phyloP scores from a whole-genome alignment of 2,329 filamentous ascomycete genomes.

The Eutypella sp. region DNA sequence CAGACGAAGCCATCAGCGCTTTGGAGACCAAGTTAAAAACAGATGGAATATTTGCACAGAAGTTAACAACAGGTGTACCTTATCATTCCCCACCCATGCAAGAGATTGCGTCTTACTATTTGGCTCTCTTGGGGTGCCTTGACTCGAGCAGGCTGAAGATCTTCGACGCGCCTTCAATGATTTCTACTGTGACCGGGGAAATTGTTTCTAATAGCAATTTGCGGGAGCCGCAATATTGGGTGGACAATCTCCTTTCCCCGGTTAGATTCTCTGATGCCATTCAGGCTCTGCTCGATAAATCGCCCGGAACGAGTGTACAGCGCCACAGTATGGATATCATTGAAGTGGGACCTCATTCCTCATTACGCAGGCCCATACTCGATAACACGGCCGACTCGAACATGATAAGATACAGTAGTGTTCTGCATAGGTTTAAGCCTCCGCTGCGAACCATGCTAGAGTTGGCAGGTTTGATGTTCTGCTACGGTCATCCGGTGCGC shows the following conservation, averaged over 20 bases:
- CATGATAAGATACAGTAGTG: slow-evolving; percentile 14
- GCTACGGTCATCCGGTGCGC: slow-evolving; percentile 17
- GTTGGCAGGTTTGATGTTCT: slow-evolving; percentile 20
- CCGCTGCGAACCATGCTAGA: slow-evolving; percentile 17
- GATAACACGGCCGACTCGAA: slow-evolving; percentile 20
- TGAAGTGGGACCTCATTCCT: slow-evolving; percentile 27
- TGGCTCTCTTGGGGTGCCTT: slow-evolving; percentile 7
- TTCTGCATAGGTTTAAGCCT: slow-evolving; percentile 13
- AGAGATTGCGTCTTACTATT: slow-evolving; percentile 5
- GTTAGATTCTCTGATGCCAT: not conserved
- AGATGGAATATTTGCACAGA: slow-evolving; percentile 13
- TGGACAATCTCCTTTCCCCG: not conserved
- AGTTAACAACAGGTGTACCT: slow-evolving; percentile 14
- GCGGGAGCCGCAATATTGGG: not conserved
- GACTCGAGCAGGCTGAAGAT: not conserved
- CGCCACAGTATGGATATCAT: slow-evolving; percentile 19
- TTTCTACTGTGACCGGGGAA: slow-evolving; percentile 1
- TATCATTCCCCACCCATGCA: slow-evolving; percentile 13
- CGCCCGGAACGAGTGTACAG: slow-evolving; percentile 19
- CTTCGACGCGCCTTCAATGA: not conserved
- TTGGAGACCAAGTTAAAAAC: slow-evolving; percentile 9
- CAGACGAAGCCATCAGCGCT: slow-evolving; percentile 8
- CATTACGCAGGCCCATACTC: slow-evolving; percentile 23
- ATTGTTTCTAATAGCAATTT: not conserved
- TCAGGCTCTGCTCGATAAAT: slow-evolving; percentile 10